Conservation (phyloP, 2,329 filamentous ascomycete species). For the Torrubiella hemipterigena region DNA sequence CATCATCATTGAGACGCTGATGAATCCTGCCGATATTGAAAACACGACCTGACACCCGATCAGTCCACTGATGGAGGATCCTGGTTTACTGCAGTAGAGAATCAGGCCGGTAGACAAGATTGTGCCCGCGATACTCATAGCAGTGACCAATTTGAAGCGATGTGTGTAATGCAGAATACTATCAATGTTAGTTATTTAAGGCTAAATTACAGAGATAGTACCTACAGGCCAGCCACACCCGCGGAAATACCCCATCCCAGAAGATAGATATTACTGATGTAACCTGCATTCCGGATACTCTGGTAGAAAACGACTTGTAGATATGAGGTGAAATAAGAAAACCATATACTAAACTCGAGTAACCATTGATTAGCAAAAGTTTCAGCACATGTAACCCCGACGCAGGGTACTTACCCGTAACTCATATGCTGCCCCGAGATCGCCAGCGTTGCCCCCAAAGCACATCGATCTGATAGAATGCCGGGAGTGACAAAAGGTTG, state of each 20-base stretch:
- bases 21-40: not conserved
- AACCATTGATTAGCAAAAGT: not conserved
- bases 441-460: not conserved
- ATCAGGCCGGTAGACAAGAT: not conserved
- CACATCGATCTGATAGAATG: not conserved
- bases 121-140: not conserved
- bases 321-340: not conserved
- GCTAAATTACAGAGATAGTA: not conserved
- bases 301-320: constrained; percentile 1
- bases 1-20: constrained; percentile 1
- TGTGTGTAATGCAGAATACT: not conserved
- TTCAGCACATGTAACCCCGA: not conserved
- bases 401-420: not conserved
- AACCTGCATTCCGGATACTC: not conserved
- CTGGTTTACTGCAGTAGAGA: not conserved
- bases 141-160: not conserved
- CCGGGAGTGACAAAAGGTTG: not conserved
- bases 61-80: not conserved
- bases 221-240: not conserved
- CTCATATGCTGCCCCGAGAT: not conserved
- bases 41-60: constrained; percentile 1
- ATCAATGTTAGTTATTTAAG: not conserved
- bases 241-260: not conserved
- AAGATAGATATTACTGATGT: not conserved
- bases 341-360: not conserved